A percentile compares a stretch with the other conserved stretches of the same genome.
These are phyloP conservation scores for Mrakia frigida DNA, from an alignment of 768 basidiomycete genomes.

Conservation along the genomic window DNA sequence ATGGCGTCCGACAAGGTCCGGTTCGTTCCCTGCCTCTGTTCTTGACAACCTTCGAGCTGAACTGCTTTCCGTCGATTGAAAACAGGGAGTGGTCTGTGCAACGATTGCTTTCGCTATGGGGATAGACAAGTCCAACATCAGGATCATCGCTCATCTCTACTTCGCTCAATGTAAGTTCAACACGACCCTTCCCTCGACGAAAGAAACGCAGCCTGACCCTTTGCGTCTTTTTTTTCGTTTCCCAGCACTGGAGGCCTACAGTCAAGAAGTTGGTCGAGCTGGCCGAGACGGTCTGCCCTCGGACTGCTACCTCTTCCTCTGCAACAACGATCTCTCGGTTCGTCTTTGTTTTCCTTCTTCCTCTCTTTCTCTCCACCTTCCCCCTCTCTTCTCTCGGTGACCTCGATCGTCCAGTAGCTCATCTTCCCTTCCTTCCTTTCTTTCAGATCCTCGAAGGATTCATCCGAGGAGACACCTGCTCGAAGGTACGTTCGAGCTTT, in stretches of 20 bases:
- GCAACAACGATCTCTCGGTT: constrained; percentile 47
- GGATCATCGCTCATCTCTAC: constrained; percentile 47
- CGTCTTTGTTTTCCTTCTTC: not conserved
- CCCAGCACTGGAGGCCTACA: not conserved
- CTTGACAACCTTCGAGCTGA: too few relatives aligned
- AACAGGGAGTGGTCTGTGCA: constrained; percentile 46
- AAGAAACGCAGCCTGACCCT: too few relatives aligned
- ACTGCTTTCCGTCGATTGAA: too few relatives aligned
- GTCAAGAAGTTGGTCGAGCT: constrained; percentile 51
- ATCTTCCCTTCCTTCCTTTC: too few relatives aligned
- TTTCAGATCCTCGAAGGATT: constrained; percentile 50
- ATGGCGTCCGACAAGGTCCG: constrained; percentile 44
- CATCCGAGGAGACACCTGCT: constrained; percentile 51
- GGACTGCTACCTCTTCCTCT: constrained; percentile 51
- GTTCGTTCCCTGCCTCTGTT: too few relatives aligned
- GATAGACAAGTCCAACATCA: constrained; percentile 44
- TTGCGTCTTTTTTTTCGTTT: not conserved
- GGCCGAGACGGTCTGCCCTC: constrained; percentile 50
- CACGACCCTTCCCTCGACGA: too few relatives aligned
- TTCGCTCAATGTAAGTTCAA: constrained; percentile 44
- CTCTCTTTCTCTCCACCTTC: too few relatives aligned
- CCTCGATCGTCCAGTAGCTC: not conserved
- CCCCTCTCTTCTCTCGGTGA: not conserved
- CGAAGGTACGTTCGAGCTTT: constrained; percentile 39
- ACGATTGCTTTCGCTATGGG: constrained; percentile 53